A percentile compares a stretch with the other conserved stretches of the same genome.
Evolutionary conservation across 768 basidiomycete species (phyloP).

Genomic region (Termitomyces sp.): DNA sequence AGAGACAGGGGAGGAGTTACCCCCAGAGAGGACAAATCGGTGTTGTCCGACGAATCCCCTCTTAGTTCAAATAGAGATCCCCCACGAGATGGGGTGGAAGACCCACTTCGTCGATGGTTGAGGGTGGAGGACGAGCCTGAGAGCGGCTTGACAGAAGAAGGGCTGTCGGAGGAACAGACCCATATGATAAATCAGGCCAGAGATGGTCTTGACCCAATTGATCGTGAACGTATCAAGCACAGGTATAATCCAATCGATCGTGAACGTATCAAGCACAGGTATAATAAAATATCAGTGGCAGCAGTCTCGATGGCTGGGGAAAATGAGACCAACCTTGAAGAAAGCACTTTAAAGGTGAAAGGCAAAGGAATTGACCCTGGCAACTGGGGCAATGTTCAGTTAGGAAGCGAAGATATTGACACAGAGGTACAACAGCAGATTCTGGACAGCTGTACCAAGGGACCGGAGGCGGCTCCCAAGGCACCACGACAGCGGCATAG

Average conservation of each 20-base stretch:
- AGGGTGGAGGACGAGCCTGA: not conserved
- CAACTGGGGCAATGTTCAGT: not conserved
- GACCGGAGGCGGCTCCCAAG: not conserved
- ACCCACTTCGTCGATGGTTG: not conserved
- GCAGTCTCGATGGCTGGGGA: fast-evolving
- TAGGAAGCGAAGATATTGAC: not conserved
- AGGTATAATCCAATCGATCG: not conserved
- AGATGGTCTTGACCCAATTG: not conserved
- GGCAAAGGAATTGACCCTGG: not conserved
- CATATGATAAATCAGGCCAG: not conserved
- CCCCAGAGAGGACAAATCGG: no score
- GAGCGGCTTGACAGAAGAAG: not conserved
- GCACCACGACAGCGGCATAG: no score
- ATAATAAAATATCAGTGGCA: not conserved
- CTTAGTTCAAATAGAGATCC: not conserved
- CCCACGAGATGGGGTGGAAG: not conserved
- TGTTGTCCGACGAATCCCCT: not conserved
- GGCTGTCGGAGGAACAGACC: not conserved
- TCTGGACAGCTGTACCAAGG: not conserved
- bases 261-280: not conserved
- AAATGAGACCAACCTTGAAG: no score
- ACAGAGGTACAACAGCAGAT: not conserved
- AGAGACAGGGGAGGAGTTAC: no score
- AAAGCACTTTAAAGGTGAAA: not conserved
- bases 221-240: not conserved